Conservation (phyloP, 345 rosid genomes). For the Citrus unshiu region DNA sequence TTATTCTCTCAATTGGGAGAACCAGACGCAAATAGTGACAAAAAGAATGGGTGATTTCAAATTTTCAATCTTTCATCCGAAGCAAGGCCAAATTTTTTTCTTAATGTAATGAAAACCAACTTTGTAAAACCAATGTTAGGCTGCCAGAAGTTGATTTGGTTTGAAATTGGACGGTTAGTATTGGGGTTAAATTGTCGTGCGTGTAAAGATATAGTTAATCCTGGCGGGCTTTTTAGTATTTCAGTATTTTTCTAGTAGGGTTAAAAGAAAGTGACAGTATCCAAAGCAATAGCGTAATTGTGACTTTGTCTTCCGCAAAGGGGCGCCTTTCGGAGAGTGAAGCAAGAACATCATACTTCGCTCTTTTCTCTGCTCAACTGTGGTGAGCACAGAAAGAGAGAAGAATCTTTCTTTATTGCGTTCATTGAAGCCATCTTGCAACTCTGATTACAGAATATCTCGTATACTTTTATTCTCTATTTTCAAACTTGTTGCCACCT, state of each 20-base stretch:
- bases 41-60: not conserved
- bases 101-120: not conserved
- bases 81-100: no score
- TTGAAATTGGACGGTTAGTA: not conserved
- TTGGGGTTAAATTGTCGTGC: not conserved
- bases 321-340: not conserved
- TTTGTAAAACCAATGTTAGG: no score
- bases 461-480: not conserved
- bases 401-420: not conserved
- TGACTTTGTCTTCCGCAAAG: not conserved
- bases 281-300: not conserved
- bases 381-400: constrained; percentile 5
- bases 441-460: not conserved
- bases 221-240: not conserved
- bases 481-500: not conserved
- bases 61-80: not conserved
- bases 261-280: not conserved
- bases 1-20: not conserved
- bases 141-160: not conserved
- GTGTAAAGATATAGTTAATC: no score
- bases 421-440: constrained; percentile 2
- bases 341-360: not conserved
- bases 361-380: constrained; percentile 17
- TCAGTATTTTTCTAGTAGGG: not conserved
- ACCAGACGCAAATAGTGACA: not conserved